These are phyloP conservation scores for Cicer arietinum DNA, from an alignment of 306 rosid genomes.

Conservation along the genomic window DNA sequence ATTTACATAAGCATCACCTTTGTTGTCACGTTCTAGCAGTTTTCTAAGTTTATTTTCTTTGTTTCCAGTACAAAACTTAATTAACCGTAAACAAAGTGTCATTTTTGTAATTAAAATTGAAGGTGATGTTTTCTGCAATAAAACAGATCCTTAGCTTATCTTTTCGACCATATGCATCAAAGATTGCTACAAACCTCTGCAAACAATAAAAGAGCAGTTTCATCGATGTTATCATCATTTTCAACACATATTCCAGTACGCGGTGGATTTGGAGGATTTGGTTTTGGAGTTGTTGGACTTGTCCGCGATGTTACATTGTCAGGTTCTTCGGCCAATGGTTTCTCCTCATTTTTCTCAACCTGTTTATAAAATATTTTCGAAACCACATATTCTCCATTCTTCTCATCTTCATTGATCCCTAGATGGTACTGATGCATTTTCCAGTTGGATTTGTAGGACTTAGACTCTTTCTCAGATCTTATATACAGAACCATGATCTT, in stretches of 20 bases:
- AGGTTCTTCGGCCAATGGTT: conserved; percentile 51
- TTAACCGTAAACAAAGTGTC: neutral
- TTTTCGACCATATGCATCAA: conserved; percentile 23
- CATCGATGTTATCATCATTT: conserved; percentile 48
- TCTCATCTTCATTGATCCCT: conserved; percentile 77
- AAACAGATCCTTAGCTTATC: neutral
- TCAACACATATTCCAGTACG: conserved; percentile 52
- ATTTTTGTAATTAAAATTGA: neutral
- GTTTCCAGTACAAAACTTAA: neutral
- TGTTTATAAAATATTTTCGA: conserved; percentile 74
- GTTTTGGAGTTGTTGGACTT: conserved; percentile 77
- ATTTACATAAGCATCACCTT: neutral
- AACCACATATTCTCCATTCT: conserved; percentile 79
- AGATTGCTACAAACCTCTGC: conserved; percentile 54
- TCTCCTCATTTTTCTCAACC: conserved; percentile 53
- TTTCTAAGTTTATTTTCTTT: neutral
- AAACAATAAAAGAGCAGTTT: conserved; percentile 42
- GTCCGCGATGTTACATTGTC: conserved; percentile 50
- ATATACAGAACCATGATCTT: conserved; percentile 85
- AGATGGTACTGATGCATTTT: conserved; percentile 93
- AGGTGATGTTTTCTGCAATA: neutral
- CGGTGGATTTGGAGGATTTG: conserved; percentile 71
- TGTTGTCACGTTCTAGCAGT: neutral
- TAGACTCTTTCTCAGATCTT: conserved; percentile 66
- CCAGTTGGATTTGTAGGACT: conserved; percentile 73